Evolutionary conservation across 2,329 filamentous ascomycete genomes (phyloP).

Genomic region (Colletotrichum musicola): DNA sequence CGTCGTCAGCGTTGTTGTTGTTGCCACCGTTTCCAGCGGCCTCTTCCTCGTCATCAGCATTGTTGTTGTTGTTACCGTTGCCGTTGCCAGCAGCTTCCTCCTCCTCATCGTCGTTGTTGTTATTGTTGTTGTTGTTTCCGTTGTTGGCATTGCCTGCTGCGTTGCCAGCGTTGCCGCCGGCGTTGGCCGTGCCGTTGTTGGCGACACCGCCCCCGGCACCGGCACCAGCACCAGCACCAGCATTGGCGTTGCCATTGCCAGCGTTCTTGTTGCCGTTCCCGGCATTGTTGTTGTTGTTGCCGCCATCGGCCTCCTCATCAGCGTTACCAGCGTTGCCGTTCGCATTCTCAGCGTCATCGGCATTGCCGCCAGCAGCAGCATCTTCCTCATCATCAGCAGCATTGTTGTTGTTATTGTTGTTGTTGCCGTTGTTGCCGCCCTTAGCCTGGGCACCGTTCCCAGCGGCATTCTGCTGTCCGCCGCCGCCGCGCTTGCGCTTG

Average conservation of each 20-base stretch:
- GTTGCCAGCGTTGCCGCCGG: constrained; percentile 4
- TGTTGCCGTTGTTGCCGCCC: background rate
- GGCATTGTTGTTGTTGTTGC: background rate
- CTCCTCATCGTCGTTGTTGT: background rate
- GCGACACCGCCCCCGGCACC: background rate
- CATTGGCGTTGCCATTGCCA: background rate
- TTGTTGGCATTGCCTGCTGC: background rate
- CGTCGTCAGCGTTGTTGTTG: background rate
- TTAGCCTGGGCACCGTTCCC: constrained; percentile 8
- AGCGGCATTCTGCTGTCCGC: background rate
- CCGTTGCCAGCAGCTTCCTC: background rate
- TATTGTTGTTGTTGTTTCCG: background rate
- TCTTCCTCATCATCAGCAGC: background rate
- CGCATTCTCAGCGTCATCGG: background rate
- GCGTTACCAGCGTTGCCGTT: background rate
- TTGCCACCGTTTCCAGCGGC: background rate
- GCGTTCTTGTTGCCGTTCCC: background rate
- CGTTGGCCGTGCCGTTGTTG: background rate
- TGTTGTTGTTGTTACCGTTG: background rate
- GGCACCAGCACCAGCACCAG: background rate
- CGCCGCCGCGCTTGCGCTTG: constrained; percentile 15
- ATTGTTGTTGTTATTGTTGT: background rate
- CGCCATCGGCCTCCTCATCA: background rate
- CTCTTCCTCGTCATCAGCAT: background rate
- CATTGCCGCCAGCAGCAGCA: background rate